A percentile compares a stretch with the other conserved stretches of the same genome.
Evolutionary conservation across 2,329 filamentous ascomycete species (phyloP).

Genomic region (Penicillium sp.): DNA sequence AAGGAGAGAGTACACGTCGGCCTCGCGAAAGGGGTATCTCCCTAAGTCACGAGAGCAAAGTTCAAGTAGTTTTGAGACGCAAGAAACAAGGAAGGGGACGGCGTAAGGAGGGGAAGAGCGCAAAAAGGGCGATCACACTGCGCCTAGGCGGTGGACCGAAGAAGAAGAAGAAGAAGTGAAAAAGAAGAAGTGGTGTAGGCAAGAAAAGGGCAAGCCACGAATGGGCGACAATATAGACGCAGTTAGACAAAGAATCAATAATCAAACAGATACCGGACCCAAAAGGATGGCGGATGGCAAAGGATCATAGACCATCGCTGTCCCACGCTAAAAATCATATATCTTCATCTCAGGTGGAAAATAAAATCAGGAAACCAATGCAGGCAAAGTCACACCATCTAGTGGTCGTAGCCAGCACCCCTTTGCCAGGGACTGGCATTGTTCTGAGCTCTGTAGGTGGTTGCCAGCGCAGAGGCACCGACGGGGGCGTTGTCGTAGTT

Average conservation of each 20-base stretch:
- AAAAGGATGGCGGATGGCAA: slow-evolving; percentile 23
- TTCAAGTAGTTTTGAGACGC: background rate
- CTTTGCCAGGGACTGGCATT: slow-evolving; percentile 66
- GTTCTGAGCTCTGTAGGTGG: slow-evolving; percentile 50
- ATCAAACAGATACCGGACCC: slow-evolving; percentile 24
- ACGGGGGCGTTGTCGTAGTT: slow-evolving; percentile 37
- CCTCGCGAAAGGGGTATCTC: background rate
- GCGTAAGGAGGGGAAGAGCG: slow-evolving; percentile 15
- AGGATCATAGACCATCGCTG: slow-evolving; percentile 30
- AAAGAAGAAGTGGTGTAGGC: slow-evolving; percentile 14
- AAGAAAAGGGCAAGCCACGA: slow-evolving; percentile 13
- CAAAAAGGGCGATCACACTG: background rate
- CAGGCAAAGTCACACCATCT: slow-evolving; percentile 27
- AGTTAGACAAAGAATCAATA: slow-evolving; percentile 15
- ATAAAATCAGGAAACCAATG: slow-evolving; percentile 29
- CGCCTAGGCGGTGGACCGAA: slow-evolving; percentile 6
- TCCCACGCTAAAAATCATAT: slow-evolving; percentile 37
- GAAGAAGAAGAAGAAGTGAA: slow-evolving; percentile 19
- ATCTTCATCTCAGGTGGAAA: slow-evolving; percentile 39
- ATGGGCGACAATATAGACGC: slow-evolving; percentile 11
- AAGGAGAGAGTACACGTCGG: slow-evolving; percentile 13
- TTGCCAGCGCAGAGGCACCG: slow-evolving; percentile 32
- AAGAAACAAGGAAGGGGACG: slow-evolving; percentile 11
- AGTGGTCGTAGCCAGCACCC: slow-evolving; percentile 66
- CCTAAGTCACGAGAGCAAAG: background rate